Base-by-base conservation (phyloP, 306 rosid genomes). In the Prunus mongolica region DNA sequence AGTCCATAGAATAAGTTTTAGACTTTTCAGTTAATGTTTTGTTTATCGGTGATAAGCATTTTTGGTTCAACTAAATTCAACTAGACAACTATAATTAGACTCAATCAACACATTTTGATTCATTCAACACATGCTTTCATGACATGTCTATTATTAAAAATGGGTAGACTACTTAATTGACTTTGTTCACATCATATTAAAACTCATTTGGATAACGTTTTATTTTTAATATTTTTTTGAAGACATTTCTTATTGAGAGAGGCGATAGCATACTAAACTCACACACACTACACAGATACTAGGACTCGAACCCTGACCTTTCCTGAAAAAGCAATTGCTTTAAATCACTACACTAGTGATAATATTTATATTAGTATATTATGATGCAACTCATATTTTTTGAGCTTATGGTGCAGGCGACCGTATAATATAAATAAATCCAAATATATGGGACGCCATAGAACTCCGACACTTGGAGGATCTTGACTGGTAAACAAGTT, bases 171-270 rank as follows among this genome's bases (percentile, higher is more conserved):
- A n/a, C 18, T 51, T 19, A 51, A 15, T 15, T 51, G 56, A 51
- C 56, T 51, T 51, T 51, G 20, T 51, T 18, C 56, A 5, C 7
- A 51, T 5, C 2, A 51, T 16, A 51, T 16, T 51, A 51, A 16
- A 51, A 50, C 7, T 4, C 56, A 51, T 19, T 51, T 32, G 38
- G 56, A 15, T 7, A 51, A 51, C 3, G 0, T 52, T 18, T 52
- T 52, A 5, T 2, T 18, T 16, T 5, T 6, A 18, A 38, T 38
- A 0, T 38, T 1, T 38, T 38, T 38, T 32, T 32, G 1, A 32
- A 32, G 44, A 38, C 0, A 0, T 38, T 38, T 34, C 0, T 0
- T 34, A 6, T 34, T 6, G 2, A 38, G 0, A 38, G 0, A 0
- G 0, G 2, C 2, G 0, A 38, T 38, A 38, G 0, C 0, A 38